Evolutionary conservation across 192 early-diverging fungal genomes (phyloP).

Genomic region (Chytriomyces hyalinus): DNA sequence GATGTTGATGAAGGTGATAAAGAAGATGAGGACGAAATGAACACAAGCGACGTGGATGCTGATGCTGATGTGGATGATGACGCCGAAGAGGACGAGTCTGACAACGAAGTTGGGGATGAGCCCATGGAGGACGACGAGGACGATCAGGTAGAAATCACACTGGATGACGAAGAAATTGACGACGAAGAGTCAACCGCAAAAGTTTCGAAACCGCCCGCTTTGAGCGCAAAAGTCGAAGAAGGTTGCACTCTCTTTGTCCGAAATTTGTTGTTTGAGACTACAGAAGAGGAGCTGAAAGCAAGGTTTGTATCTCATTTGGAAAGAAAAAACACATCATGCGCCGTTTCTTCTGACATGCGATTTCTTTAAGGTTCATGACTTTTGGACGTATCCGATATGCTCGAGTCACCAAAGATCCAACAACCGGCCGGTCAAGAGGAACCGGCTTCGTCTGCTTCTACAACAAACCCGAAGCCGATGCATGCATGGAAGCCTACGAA

Average conservation of each 20-base stretch:
- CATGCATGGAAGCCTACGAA: slow-evolving; percentile 75
- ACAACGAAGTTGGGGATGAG: slow-evolving; percentile 43
- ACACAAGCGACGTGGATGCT: slow-evolving; percentile 41
- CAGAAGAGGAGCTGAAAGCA: slow-evolving; percentile 75
- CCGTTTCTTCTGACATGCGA: background rate
- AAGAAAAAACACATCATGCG: slow-evolving; percentile 33
- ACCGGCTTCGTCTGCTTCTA: slow-evolving; percentile 94
- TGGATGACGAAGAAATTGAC: slow-evolving; percentile 39
- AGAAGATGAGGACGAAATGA: slow-evolving; percentile 38
- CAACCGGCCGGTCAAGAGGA: slow-evolving; percentile 84
- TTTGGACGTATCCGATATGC: slow-evolving; percentile 83
- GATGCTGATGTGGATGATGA: slow-evolving; percentile 48
- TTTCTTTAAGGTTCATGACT: slow-evolving; percentile 59
- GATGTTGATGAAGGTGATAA: slow-evolving; percentile 14
- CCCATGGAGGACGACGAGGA: slow-evolving; percentile 41
- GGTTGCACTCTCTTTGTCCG: slow-evolving; percentile 86
- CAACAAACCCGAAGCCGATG: slow-evolving; percentile 70
- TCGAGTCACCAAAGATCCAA: slow-evolving; percentile 80
- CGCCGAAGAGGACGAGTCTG: slow-evolving; percentile 48
- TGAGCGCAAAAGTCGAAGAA: slow-evolving; percentile 38
- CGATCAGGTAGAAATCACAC: slow-evolving; percentile 39
- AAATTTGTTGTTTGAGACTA: slow-evolving; percentile 90
- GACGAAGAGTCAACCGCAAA: slow-evolving; percentile 36
- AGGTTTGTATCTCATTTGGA: slow-evolving; percentile 46
- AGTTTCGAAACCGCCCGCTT: slow-evolving; percentile 10